Evolutionary conservation across 176 grass and related monocot species (phyloP).

Genomic region (Stipa capillata): DNA sequence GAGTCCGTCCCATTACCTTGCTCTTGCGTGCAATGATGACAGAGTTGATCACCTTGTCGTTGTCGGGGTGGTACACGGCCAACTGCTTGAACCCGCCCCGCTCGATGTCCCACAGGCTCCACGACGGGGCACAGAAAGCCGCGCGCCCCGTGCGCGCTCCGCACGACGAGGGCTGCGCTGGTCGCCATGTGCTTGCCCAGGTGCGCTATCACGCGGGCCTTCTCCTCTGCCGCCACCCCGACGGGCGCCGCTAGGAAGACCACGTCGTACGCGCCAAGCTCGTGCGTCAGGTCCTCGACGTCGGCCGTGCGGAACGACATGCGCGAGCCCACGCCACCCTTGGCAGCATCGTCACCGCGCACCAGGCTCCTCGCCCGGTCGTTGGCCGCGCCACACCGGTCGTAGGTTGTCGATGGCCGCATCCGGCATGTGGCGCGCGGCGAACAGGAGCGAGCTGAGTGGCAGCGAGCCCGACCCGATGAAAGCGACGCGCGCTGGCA

Average conservation of each 20-base stretch:
- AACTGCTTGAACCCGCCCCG: conserved; percentile 37
- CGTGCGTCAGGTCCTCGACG: conserved; percentile 17
- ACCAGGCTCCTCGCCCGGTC: conserved; percentile 22
- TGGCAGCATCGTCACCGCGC: not conserved
- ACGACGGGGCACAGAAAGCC: conserved; percentile 56
- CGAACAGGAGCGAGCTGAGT: conserved; percentile 20
- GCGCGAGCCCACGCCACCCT: not conserved
- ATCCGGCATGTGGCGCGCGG: conserved; percentile 5
- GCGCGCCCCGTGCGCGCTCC: conserved; percentile 52
- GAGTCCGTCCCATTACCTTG: not conserved
- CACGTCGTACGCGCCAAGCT: conserved; percentile 28
- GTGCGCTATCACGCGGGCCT: conserved; percentile 31
- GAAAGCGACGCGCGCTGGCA: conserved; percentile 21
- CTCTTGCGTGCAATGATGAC: conserved; percentile 48
- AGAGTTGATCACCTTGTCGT: conserved; percentile 40
- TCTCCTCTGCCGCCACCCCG: conserved; percentile 22
- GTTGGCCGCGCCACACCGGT: conserved; percentile 22
- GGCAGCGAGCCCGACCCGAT: conserved; percentile 22
- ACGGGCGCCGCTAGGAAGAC: conserved; percentile 59
- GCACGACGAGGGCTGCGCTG: conserved; percentile 28
- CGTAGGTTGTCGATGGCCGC: conserved; percentile 11
- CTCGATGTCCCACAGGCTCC: conserved; percentile 7
- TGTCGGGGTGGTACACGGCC: conserved; percentile 34
- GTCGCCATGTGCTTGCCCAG: conserved; percentile 33
- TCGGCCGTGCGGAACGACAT: conserved; percentile 43